A percentile compares a stretch with the other conserved stretches of the same genome.
These are phyloP conservation scores for Pisolithus orientalis DNA, from an alignment of 768 basidiomycete species.

Conservation along the genomic window DNA sequence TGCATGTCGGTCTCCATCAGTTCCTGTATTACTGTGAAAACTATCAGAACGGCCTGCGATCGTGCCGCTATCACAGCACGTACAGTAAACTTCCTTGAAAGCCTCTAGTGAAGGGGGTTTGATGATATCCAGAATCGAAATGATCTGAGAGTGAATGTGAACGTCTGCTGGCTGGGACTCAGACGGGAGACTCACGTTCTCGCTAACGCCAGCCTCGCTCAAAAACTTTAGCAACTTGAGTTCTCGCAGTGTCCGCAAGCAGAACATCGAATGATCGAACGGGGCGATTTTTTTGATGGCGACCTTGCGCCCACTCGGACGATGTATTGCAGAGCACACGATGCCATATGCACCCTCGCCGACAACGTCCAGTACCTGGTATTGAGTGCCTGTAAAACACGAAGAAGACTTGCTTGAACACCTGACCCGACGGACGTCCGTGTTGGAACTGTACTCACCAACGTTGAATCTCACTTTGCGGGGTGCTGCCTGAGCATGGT, in stretches of 20 bases:
- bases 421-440: background rate
- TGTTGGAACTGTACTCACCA: conserved; percentile 35
- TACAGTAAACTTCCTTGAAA: conserved; percentile 83
- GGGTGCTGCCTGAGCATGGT: conserved; percentile 41
- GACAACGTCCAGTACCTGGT: conserved; percentile 81
- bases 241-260: conserved; percentile 83
- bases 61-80: conserved; percentile 19
- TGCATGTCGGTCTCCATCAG: conserved; percentile 97
- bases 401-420: background rate
- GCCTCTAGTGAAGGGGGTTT: conserved; percentile 72
- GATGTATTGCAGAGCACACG: conserved; percentile 88
- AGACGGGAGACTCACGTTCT: conserved; percentile 50
- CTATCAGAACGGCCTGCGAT: conserved; percentile 5
- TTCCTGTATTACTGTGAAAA: conserved; percentile 71
- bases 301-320: conserved; percentile 83
- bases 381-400: conserved; percentile 54
- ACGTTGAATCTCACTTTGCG: conserved; percentile 89
- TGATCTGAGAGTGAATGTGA: conserved; percentile 48
- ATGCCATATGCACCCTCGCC: conserved; percentile 93
- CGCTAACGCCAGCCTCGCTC: conserved; percentile 83
- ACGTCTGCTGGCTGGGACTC: background rate
- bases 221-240: conserved; percentile 79
- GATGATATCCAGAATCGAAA: conserved; percentile 86
- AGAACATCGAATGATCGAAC: conserved; percentile 95
- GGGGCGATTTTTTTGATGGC: conserved; percentile 97